Evolutionary conservation across 441 rosid species (phyloP).

Genomic region (Raphanus hybrid): DNA sequence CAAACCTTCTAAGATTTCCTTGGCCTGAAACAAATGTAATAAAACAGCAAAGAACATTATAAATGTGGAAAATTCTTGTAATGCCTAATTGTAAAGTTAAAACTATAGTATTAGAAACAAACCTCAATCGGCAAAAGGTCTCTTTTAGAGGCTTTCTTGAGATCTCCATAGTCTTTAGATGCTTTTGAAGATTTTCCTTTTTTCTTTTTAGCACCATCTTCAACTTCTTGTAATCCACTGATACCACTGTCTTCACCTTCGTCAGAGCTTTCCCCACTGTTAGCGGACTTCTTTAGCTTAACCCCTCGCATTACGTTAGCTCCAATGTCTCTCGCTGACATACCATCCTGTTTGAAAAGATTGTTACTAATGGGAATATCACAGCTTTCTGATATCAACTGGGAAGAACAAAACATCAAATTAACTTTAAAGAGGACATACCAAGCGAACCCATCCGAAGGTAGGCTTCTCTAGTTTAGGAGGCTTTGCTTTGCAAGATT

Average conservation of each 20-base stretch:
- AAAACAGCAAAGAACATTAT: constrained; percentile 7
- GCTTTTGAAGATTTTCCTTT: constrained; percentile 36
- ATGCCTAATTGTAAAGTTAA: background rate
- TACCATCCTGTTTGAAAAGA: constrained; percentile 52
- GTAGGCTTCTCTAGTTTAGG: constrained; percentile 71
- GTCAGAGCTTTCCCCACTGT: constrained; percentile 49
- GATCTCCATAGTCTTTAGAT: constrained; percentile 47
- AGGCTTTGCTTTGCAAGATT: constrained; percentile 50
- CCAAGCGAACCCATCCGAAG: constrained; percentile 89
- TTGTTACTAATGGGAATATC: constrained; percentile 15
- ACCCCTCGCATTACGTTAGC: constrained; percentile 59
- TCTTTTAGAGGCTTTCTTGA: constrained; percentile 45
- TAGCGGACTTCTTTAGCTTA: constrained; percentile 46
- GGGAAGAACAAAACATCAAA: constrained; percentile 12
- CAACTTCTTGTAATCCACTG: constrained; percentile 36
- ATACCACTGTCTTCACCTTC: constrained; percentile 42
- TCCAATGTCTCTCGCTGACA: constrained; percentile 50
- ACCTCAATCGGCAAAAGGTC: constrained; percentile 85
- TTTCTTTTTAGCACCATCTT: constrained; percentile 44
- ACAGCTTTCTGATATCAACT: constrained; percentile 6
- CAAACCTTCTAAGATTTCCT: constrained; percentile 57
- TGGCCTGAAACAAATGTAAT: constrained; percentile 56
- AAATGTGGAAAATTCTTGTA: background rate
- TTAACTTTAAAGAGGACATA: constrained; percentile 45
- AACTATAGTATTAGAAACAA: constrained; percentile 38